Conservation (phyloP, 805 yeast species). For the Cyberlindnera nakhonratchasimensis region DNA sequence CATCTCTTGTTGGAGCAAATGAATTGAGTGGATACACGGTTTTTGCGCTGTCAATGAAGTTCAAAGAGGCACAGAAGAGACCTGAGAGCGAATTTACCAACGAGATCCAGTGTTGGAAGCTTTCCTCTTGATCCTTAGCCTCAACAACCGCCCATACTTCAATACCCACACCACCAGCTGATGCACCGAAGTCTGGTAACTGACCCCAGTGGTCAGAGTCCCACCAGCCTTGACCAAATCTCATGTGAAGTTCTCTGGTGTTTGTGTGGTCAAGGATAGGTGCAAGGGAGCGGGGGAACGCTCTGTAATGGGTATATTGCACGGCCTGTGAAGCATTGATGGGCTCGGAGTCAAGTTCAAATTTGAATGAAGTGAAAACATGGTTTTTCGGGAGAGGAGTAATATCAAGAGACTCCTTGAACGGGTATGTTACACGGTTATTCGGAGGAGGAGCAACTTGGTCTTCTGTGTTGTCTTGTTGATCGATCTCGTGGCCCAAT, state of each 20-base stretch:
- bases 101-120: slow-evolving; percentile 63
- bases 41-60: slow-evolving; percentile 74
- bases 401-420: slow-evolving; percentile 57
- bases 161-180: slow-evolving; percentile 91
- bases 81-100: slow-evolving; percentile 81
- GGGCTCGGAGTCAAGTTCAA: slow-evolving; percentile 55
- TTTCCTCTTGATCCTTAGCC: slow-evolving; percentile 51
- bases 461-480: background rate
- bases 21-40: slow-evolving; percentile 65
- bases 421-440: slow-evolving; percentile 33
- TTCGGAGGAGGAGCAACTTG: background rate
- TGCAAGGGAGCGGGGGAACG: slow-evolving; percentile 78
- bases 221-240: slow-evolving; percentile 96
- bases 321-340: slow-evolving; percentile 24
- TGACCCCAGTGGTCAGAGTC: slow-evolving; percentile 85
- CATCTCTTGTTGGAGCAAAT: slow-evolving; percentile 24
- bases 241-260: slow-evolving; percentile 72
- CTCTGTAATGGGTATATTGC: slow-evolving; percentile 48
- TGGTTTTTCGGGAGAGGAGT: slow-evolving; percentile 73
- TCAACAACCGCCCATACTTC: slow-evolving; percentile 88
- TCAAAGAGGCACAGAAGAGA: slow-evolving; percentile 89
- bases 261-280: slow-evolving; percentile 66
- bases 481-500: background rate
- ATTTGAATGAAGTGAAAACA: slow-evolving; percentile 66
- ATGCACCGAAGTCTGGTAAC: slow-evolving; percentile 66